Evolutionary conservation across 179 eudicot species (phyloP), one percentile per base, ranked within the genome.

Genomic region (Drosera spatulata): DNA sequence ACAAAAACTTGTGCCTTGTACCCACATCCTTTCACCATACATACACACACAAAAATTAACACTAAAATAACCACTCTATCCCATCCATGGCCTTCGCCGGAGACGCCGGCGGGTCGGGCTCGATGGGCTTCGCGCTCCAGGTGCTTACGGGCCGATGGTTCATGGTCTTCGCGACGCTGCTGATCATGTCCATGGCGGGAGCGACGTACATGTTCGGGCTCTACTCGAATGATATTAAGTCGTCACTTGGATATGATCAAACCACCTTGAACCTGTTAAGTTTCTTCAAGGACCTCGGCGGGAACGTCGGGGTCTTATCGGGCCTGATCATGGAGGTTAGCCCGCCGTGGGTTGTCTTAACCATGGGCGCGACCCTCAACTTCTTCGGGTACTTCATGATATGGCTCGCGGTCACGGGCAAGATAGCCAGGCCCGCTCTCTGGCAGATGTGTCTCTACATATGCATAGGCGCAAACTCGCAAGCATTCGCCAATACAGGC

Each of bases 371-470:
- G 0, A 66, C 67, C 2, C 12, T 77, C 66, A 80, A 80, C 44
- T 77, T 80, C 46, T 53, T 55, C 1, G 85, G 85, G 7, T 80
- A 77, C 66, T 70, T 80, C 69, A 75, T 75, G 79, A 72, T 77
- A 1, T 80, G 82, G 82, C 75, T 80, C 0, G 69, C 78, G 41
- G 80, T 80, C 54, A 72, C 77, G 14, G 59, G 69, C 3, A 59
- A 41, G 14, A 74, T 80, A 4, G 50, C 73, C 40, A 66, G 63
- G 52, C 82, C 82, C 0, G 58, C 62, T 13, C 71, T 80, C 3
- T 80, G 85, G 85, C 85, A 80, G 0, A 80, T 80, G 80, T 80
- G 85, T 59, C 3, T 72, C 3, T 80, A 80, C 69, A 80, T 80
- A 38, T 75, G 73, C 59, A 42, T 80, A 3, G 82, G 79, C 13